Base-by-base conservation (phyloP, 2,329 filamentous ascomycete species). In the Aphanoascus verrucosus region DNA sequence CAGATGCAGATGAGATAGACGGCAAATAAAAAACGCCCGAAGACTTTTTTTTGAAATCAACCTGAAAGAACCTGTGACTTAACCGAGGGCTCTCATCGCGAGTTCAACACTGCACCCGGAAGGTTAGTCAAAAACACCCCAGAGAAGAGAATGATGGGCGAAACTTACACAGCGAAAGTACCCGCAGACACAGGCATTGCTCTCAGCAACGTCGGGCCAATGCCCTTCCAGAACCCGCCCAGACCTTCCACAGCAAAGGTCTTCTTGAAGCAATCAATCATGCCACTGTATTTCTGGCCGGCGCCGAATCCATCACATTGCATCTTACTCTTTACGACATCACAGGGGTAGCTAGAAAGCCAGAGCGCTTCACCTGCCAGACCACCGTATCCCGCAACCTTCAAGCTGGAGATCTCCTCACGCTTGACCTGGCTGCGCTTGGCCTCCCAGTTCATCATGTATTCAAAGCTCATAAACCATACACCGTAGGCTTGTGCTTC, bases 291-390 rank as follows among this genome's bases (percentile, higher is more conserved):
- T 66, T 78, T 78, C 74, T 84, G 82, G 58, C 79, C 73, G 3
- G 66, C 69, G 1, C 87, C 88, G 66, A 96, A 93, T 0, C 87
- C 90, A 72, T 98, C 93, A 55, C 85, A 95, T 79, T 98, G 93
- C 91, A 97, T 96, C 81, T 95, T 97, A 73, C 88, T 95, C 85
- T 98, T 98, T 72, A 98, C 73, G 28, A 98, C 91, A 72, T 98
- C 93, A 60, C 98, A 85, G 19, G 93, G 93, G 72, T 98, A 98
- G 66, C 88, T 94, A 35, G 79, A 79, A 53, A 98, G 75, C 93
- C 93, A 98, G 54, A 98, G 79, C 50, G 83, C 88, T 77, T 98
- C 93, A 61, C 93, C 93, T 0, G 93, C 93, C 40, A 98, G 71
- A 43, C 93, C 93, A 59, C 93, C 93, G 68, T 97, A 98, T 11